A percentile compares a stretch with the other conserved stretches of the same genome.
phyloP scores from a whole-genome alignment of 768 basidiomycete genomes.

The Leccinum barrowsii region DNA sequence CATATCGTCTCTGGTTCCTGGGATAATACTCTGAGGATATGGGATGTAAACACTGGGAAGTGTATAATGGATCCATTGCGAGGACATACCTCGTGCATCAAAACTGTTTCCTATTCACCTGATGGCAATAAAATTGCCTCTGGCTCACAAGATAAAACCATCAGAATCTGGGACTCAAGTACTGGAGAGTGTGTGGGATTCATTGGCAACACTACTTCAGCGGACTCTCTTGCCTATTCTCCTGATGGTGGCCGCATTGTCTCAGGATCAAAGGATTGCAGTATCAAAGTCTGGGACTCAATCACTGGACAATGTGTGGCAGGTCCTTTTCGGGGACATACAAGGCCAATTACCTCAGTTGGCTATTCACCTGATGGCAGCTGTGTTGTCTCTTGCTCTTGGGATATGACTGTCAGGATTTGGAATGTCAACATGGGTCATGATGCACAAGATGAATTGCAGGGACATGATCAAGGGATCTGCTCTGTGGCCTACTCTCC shows the following conservation, averaged over 20 bases:
- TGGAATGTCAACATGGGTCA: constrained; percentile 14
- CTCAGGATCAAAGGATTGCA: constrained; percentile 22
- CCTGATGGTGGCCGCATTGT: constrained; percentile 22
- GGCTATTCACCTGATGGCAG: constrained; percentile 18
- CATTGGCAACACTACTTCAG: background rate
- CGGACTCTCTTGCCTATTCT: constrained; percentile 23
- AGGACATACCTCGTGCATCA: background rate
- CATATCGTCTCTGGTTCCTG: constrained; percentile 11
- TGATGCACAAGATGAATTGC: background rate
- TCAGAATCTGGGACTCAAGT: constrained; percentile 20
- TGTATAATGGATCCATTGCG: constrained; percentile 7
- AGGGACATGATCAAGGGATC: constrained; percentile 1
- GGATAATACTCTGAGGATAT: constrained; percentile 10
- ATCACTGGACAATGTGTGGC: constrained; percentile 9
- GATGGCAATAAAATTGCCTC: constrained; percentile 17
- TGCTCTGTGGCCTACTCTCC: constrained; percentile 15
- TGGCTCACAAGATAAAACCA: constrained; percentile 9
- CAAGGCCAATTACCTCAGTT: constrained; percentile 2
- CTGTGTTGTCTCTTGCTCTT: constrained; percentile 13
- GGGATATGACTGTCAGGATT: constrained; percentile 13
- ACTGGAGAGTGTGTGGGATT: constrained; percentile 1
- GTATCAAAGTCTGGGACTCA: constrained; percentile 21
- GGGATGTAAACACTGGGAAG: constrained; percentile 10
- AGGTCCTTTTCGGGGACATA: constrained; percentile 18
- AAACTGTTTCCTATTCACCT: constrained; percentile 23